Percentiles rank a stretch among this genome's conserved stretches.
These are phyloP conservation scores for Cymbopogon flexuosus DNA, from an alignment of 202 grass and related monocot species.

Conservation along the genomic window DNA sequence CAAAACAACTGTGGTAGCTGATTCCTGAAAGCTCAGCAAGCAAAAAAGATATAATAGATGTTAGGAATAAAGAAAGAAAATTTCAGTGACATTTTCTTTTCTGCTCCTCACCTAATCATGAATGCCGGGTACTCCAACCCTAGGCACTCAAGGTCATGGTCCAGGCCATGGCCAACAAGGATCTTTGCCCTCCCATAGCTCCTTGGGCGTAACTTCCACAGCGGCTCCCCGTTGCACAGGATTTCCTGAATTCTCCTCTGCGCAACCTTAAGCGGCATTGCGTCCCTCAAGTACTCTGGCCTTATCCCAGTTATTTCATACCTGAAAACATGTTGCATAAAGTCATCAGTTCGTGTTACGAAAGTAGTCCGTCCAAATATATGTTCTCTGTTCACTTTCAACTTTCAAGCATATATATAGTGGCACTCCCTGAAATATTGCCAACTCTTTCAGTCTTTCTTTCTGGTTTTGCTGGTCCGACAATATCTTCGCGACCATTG, in stretches of 20 bases:
- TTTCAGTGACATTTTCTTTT: background rate
- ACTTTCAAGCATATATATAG: background rate
- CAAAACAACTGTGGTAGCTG: background rate
- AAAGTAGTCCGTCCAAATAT: background rate
- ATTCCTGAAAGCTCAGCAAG: background rate
- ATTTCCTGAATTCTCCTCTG: slow-evolving; percentile 75
- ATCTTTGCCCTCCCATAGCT: slow-evolving; percentile 52
- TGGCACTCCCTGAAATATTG: background rate
- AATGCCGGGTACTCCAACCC: slow-evolving; percentile 69
- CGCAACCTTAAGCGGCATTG: slow-evolving; percentile 64
- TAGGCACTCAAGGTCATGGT: slow-evolving; percentile 69
- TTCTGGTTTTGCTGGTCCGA: background rate
- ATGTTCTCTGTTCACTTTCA: background rate
- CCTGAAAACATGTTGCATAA: slow-evolving; percentile 29
- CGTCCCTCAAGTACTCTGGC: slow-evolving; percentile 66
- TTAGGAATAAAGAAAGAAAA: background rate
- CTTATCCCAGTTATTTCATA: slow-evolving; percentile 78
- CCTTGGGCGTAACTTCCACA: slow-evolving; percentile 70
- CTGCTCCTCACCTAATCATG: slow-evolving; percentile 57
- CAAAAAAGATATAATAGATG: background rate
- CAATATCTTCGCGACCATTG: background rate
- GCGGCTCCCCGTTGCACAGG: slow-evolving; percentile 65
- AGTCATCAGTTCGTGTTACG: background rate
- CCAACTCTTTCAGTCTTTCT: background rate
- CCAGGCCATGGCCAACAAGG: slow-evolving; percentile 67